Percentiles rank a stretch among this genome's conserved stretches.
These are phyloP conservation scores for Coemansia sp. DNA, from an alignment of 192 early-diverging fungal species.

Conservation along the genomic window DNA sequence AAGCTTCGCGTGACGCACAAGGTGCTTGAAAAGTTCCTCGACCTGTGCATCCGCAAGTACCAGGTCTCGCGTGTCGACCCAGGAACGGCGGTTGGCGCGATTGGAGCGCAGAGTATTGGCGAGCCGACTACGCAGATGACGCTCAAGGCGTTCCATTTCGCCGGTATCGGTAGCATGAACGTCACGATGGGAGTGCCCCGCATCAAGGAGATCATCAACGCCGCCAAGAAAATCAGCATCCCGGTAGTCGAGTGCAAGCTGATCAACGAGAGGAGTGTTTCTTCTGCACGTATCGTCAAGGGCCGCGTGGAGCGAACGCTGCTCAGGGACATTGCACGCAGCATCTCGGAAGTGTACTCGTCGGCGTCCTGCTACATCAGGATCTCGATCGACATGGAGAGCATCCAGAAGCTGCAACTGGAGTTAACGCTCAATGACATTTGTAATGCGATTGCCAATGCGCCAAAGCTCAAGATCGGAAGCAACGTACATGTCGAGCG, in stretches of 20 bases:
- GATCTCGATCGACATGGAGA: constrained; percentile 80
- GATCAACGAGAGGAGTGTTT: constrained; percentile 62
- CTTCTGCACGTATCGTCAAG: constrained; percentile 93
- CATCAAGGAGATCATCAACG: constrained; percentile 99
- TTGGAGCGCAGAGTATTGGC: constrained; percentile 96
- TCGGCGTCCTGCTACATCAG: constrained; percentile 71
- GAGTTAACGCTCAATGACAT: constrained; percentile 81
- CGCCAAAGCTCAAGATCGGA: constrained; percentile 85
- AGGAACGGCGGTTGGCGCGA: constrained; percentile 92
- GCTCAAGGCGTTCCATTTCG: constrained; percentile 99
- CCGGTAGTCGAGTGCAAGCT: constrained; percentile 86
- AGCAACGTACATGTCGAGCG: constrained; percentile 66
- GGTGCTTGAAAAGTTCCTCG: constrained; percentile 73
- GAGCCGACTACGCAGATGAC: constrained; percentile 99
- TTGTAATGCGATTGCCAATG: constrained; percentile 70
- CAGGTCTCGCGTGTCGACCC: constrained; percentile 90
- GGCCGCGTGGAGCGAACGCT: constrained; percentile 91
- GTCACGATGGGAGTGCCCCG: constrained; percentile 99
- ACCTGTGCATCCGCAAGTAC: constrained; percentile 81
- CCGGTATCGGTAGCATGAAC: constrained; percentile 99
- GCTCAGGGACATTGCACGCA: constrained; percentile 90
- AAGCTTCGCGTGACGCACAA: constrained; percentile 68
- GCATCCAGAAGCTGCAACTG: constrained; percentile 83
- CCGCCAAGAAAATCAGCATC: constrained; percentile 90
- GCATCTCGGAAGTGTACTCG: constrained; percentile 87